Conservation (phyloP, 441 rosid genomes). For the Isatis lusitanica region DNA sequence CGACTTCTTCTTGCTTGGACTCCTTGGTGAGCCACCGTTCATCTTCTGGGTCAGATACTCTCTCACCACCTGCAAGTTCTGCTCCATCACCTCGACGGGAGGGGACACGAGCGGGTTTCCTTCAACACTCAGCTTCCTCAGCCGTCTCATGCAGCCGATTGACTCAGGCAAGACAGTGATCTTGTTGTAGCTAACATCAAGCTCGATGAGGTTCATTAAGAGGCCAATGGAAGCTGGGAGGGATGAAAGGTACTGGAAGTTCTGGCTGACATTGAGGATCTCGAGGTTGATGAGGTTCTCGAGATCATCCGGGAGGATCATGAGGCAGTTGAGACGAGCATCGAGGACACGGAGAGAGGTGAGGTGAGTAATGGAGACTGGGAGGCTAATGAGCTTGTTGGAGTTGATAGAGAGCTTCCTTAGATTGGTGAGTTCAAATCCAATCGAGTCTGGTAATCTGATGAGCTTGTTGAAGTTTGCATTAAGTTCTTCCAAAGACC, state of each 20-base stretch:
- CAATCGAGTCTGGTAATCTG: constrained; percentile 66
- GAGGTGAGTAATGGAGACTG: constrained; percentile 63
- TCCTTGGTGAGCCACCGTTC: constrained; percentile 44
- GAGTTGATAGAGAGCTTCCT: constrained; percentile 71
- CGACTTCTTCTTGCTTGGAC: constrained; percentile 50
- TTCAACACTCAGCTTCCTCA: constrained; percentile 62
- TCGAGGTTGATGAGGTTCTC: constrained; percentile 73
- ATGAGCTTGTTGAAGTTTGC: constrained; percentile 86
- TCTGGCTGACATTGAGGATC: constrained; percentile 77
- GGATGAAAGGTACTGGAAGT: constrained; percentile 66
- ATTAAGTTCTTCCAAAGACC: constrained; percentile 75
- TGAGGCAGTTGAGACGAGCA: constrained; percentile 77
- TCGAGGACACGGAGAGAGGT: constrained; percentile 61
- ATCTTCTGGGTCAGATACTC: constrained; percentile 67
- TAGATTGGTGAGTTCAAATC: constrained; percentile 61
- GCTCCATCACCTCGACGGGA: constrained; percentile 64
- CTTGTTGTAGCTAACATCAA: constrained; percentile 79
- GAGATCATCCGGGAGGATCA: constrained; percentile 67
- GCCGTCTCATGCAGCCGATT: constrained; percentile 74
- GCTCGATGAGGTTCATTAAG: constrained; percentile 66
- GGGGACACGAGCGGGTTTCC: constrained; percentile 86
- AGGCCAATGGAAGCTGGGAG: constrained; percentile 78
- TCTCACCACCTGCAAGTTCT: constrained; percentile 54
- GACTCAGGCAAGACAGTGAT: constrained; percentile 65
- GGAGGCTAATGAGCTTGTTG: constrained; percentile 67